Evolutionary conservation across 345 rosid species (phyloP).

Genomic region (Hypericum androsaemum): DNA sequence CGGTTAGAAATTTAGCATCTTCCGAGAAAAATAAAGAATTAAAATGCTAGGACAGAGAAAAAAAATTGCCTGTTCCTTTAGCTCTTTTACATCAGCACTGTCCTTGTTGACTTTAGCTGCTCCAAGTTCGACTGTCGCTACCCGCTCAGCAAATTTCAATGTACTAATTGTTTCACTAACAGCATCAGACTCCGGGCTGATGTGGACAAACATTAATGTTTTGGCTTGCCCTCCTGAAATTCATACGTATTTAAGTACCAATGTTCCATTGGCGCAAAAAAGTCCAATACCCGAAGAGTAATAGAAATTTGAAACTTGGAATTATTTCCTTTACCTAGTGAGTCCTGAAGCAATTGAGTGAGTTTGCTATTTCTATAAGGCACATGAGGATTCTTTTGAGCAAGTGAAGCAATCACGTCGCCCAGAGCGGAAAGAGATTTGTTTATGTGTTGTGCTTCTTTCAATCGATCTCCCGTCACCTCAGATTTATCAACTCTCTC

Average conservation of each 20-base stretch:
- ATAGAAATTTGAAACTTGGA: background rate
- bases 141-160: constrained; percentile 93
- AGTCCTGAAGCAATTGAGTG: constrained; percentile 91
- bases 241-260: constrained; percentile 10
- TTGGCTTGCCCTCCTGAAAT: constrained; percentile 92
- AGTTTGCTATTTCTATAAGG: constrained; percentile 97
- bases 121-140: constrained; percentile 90
- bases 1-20: background rate
- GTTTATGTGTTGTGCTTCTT: constrained; percentile 93
- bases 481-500: constrained; percentile 94
- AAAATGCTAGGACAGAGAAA: background rate
- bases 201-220: constrained; percentile 94
- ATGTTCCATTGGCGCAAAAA: constrained; percentile 3
- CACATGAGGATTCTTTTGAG: constrained; percentile 91
- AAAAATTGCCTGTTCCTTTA: constrained; percentile 67
- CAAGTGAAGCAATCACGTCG: constrained; percentile 95
- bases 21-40: background rate
- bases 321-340: constrained; percentile 62
- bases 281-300: background rate
- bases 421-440: constrained; percentile 94
- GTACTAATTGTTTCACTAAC: constrained; percentile 87
- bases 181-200: constrained; percentile 88
- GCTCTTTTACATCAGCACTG: constrained; percentile 68
- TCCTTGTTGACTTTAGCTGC: constrained; percentile 87
- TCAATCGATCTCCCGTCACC: constrained; percentile 83